Evolutionary conservation across 208 protist species (phyloP).

Genomic region (Tetramitus jugosus): DNA sequence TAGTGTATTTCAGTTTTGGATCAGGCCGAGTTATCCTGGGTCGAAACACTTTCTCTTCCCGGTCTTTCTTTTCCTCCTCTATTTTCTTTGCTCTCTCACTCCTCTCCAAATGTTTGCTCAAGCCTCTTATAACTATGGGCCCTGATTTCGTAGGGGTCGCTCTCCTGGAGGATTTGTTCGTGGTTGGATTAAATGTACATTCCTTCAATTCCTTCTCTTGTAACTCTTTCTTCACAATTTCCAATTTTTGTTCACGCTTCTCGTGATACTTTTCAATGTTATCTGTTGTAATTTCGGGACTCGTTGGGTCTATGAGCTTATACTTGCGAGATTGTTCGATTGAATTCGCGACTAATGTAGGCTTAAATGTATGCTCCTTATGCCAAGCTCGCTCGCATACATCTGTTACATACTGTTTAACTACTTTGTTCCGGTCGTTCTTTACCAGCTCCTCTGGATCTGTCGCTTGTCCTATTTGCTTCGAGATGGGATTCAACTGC

Average conservation of each 20-base stretch:
- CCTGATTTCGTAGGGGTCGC: not conserved
- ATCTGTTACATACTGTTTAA: not conserved
- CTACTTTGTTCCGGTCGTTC: not conserved
- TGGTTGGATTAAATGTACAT: not conserved
- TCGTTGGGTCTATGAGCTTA: not conserved
- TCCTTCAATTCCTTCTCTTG: not conserved
- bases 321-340: not conserved
- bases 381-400: not conserved
- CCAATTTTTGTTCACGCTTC: not conserved
- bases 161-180: no score
- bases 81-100: not conserved
- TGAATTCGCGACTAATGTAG: not conserved
- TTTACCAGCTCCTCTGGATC: not conserved
- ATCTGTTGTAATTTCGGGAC: not conserved
- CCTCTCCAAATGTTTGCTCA: slow-evolving; percentile 14
- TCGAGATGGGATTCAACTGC: not conserved
- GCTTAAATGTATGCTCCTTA: not conserved
- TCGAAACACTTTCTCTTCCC: slow-evolving; percentile 4
- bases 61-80: not conserved
- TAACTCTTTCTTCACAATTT: not conserved
- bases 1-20: not conserved
- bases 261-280: not conserved
- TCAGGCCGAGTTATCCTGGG: not conserved
- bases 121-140: not conserved
- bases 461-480: not conserved